These are phyloP conservation scores for Hevea brasiliensis DNA, from an alignment of 345 rosid genomes.

Conservation along the genomic window DNA sequence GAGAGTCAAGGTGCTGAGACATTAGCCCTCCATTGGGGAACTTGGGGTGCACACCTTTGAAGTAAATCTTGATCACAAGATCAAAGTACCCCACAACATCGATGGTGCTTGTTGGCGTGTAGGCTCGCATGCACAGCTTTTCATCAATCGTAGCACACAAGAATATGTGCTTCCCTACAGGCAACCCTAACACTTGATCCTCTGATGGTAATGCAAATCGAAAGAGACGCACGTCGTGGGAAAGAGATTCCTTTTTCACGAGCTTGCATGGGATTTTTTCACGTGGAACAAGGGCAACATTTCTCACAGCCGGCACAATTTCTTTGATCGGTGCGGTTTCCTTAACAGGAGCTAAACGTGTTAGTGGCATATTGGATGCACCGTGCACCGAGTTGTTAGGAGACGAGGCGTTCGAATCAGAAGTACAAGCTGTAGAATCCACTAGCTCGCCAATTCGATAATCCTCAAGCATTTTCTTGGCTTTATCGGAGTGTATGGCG, in stretches of 20 bases:
- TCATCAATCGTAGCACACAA: slow-evolving; percentile 63
- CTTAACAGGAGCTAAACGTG: slow-evolving; percentile 57
- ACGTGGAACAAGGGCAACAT: slow-evolving; percentile 69
- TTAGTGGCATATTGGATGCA: slow-evolving; percentile 29
- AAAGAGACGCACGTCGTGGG: slow-evolving; percentile 68
- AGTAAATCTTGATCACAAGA: slow-evolving; percentile 75
- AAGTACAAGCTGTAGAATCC: slow-evolving; percentile 43
- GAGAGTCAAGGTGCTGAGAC: slow-evolving; percentile 77
- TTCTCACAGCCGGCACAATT: slow-evolving; percentile 2
- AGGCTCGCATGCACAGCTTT: slow-evolving; percentile 82
- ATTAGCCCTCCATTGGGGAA: slow-evolving; percentile 83
- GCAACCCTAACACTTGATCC: slow-evolving; percentile 71
- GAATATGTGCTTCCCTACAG: slow-evolving; percentile 84
- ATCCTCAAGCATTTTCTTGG: slow-evolving; percentile 73
- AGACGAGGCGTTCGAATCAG: slow-evolving; percentile 59
- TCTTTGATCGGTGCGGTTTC: slow-evolving; percentile 35
- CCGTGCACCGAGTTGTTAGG: slow-evolving; percentile 75
- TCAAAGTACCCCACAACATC: slow-evolving; percentile 77
- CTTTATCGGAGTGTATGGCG: slow-evolving; percentile 91
- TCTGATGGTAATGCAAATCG: slow-evolving; percentile 68
- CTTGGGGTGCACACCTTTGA: slow-evolving; percentile 71
- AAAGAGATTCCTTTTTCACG: slow-evolving; percentile 62
- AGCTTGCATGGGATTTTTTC: slow-evolving; percentile 78
- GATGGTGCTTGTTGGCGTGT: slow-evolving; percentile 68
- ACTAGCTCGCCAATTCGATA: slow-evolving; percentile 77